These are phyloP conservation scores for Populus euphratica DNA, from an alignment of 345 rosid species.

Conservation along the genomic window DNA sequence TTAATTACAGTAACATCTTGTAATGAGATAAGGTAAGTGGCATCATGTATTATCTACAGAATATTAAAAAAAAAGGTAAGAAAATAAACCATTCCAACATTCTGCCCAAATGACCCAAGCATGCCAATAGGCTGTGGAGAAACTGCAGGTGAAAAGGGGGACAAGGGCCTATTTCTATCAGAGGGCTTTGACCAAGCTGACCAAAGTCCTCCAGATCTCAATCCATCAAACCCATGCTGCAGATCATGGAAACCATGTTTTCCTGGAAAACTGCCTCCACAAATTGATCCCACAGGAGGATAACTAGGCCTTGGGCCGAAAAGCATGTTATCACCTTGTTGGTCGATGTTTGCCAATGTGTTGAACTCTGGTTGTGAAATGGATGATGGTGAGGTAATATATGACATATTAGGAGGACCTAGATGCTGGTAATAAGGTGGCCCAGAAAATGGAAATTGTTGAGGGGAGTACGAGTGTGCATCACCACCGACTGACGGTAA, in stretches of 20 bases:
- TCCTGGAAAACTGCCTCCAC: conserved; percentile 53
- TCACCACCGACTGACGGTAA: conserved; percentile 63
- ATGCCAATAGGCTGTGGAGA: conserved; percentile 71
- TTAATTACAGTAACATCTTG: background rate
- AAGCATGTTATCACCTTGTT: conserved; percentile 63
- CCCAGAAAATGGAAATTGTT: conserved; percentile 71
- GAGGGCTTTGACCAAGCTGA: conserved; percentile 72
- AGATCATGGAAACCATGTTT: conserved; percentile 65
- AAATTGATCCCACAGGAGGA: conserved; percentile 65
- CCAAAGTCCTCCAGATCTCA: conserved; percentile 70
- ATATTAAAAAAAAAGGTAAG: background rate
- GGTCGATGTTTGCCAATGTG: conserved; percentile 53
- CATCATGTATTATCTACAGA: background rate
- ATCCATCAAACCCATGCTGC: conserved; percentile 71
- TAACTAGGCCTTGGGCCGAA: conserved; percentile 67
- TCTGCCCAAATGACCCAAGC: conserved; percentile 60
- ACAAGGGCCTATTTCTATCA: conserved; percentile 59
- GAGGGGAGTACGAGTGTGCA: conserved; percentile 65
- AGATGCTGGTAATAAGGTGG: conserved; percentile 66
- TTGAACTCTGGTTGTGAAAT: conserved; percentile 64
- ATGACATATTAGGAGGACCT: conserved; percentile 58
- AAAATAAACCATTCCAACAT: conserved; percentile 59
- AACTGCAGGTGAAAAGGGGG: conserved; percentile 63
- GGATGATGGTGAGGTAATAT: conserved; percentile 59
- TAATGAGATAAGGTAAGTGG: no score